These are phyloP conservation scores for Fallopia convolvulus DNA, from an alignment of 148 eudicot genomes.

Conservation along the genomic window DNA sequence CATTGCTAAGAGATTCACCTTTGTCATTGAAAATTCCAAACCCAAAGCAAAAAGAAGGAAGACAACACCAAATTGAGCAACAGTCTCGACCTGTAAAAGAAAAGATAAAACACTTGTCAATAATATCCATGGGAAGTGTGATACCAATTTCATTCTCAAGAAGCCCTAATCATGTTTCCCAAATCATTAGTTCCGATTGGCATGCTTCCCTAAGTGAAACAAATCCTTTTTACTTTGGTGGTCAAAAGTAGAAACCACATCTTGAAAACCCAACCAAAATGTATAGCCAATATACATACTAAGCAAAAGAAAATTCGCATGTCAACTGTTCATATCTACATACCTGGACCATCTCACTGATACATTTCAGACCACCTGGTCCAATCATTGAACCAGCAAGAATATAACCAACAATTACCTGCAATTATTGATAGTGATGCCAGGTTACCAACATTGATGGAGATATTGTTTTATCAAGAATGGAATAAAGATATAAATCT, in stretches of 20 bases:
- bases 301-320: neutral
- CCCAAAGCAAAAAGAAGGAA: constrained; percentile 98
- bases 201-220: neutral
- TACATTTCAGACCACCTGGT: constrained; percentile 86
- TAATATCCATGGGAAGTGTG: neutral
- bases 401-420: constrained; percentile 98
- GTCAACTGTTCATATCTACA: constrained; percentile 8
- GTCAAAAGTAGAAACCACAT: neutral
- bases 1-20: constrained; percentile 36
- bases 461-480: neutral
- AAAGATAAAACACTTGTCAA: constrained; percentile 13
- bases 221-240: neutral
- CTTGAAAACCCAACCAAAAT: neutral
- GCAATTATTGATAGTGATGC: constrained; percentile 9
- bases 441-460: neutral
- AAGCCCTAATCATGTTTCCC: neutral
- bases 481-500: neutral
- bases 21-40: constrained; percentile 84
- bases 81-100: constrained; percentile 82
- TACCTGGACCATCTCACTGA: constrained; percentile 99
- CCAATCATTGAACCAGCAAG: constrained; percentile 96
- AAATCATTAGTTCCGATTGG: neutral
- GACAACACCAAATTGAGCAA: constrained; percentile 99
- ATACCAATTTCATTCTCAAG: neutral
- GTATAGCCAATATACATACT: constrained; percentile 3